Conservation (phyloP, 768 basidiomycete species). For the Hortiboletus campestris region DNA sequence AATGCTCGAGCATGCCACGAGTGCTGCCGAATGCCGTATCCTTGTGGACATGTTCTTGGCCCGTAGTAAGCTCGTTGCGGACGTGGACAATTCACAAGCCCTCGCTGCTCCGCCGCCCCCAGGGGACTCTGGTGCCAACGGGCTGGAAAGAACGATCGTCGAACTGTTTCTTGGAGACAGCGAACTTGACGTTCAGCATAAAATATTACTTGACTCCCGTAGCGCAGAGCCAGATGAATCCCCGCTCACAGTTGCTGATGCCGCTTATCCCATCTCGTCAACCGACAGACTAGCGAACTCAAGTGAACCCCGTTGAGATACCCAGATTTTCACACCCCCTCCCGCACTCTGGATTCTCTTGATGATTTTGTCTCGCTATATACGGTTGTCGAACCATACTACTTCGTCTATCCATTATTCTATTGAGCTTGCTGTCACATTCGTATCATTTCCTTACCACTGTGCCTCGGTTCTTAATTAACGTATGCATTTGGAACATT, state of each 20-base stretch:
- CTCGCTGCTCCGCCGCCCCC: conserved; percentile 36
- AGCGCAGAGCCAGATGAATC: conserved; percentile 1
- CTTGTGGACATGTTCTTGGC: conserved; percentile 81
- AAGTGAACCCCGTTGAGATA: conserved; percentile 17
- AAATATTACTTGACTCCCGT: not conserved
- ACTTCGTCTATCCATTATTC: conserved; percentile 16
- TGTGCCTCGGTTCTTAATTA: conserved; percentile 14
- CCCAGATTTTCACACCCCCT: not conserved
- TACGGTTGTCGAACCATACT: conserved; percentile 9
- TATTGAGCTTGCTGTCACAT: conserved; percentile 7
- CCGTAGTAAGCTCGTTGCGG: conserved; percentile 47
- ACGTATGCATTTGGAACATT: conserved; percentile 12
- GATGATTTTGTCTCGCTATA: conserved; percentile 5
- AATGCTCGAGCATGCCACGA: conserved; percentile 65
- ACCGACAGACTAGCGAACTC: not conserved
- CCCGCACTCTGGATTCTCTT: conserved; percentile 8
- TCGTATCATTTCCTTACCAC: conserved; percentile 12
- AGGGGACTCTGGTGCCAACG: conserved; percentile 26
- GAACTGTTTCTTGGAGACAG: conserved; percentile 41
- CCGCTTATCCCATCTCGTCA: not conserved
- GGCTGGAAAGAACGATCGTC: conserved; percentile 50
- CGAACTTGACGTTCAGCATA: not conserved
- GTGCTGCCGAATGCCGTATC: conserved; percentile 79
- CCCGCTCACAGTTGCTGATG: not conserved
- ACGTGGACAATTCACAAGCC: conserved; percentile 29